Evolutionary conservation across 441 rosid species (phyloP), one percentile per base, ranked within the genome.

Genomic region (Aquilaria agallochum): DNA sequence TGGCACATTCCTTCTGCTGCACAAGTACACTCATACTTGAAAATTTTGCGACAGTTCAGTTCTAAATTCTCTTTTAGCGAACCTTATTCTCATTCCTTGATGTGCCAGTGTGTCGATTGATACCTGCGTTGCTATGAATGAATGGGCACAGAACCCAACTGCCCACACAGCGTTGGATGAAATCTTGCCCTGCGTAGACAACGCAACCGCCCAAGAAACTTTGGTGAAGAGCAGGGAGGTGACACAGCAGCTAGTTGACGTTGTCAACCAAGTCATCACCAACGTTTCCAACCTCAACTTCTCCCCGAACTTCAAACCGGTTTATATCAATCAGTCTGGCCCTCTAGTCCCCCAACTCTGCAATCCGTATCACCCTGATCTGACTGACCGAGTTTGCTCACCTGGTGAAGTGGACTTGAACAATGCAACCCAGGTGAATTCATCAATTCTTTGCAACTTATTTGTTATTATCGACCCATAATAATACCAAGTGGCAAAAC

Each of bases 241-340:
- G 33, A 82, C 95, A 3, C 68, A 80, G 33, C 87, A 95, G 69
- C 84, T 87, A 9, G 98, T 80, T 0, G 90, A 85, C 55, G 79
- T 89, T 14, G 73, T 95, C 20, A 92, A 95, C 71, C 81, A 83
- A 65, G 94, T 89, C 72, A 88, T 89, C 73, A 80, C 89, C 72
- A 90, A 92, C 20, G 95, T 89, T 33, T 80, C 98, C 47, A 92
- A 95, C 76, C 73, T 85, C n/a, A 89, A 95, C 68, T 92, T 92
- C 72, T 82, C 99, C 20, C 97, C 95, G 27, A 86, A 81, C 76
- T 85, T 88, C 60, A 80, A 72, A 1, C 74, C 88, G 53, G 62
- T 95, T 70, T 92, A 95, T 83, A 64, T 83, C 82, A 95, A 95
- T 72, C 99, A 95, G 62, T 88, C 98, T 5, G 99, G 99, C 65